A percentile compares a stretch with the other conserved stretches of the same genome.
phyloP scores from a whole-genome alignment of 495 filamentous ascomycete species.

The Xylaria venustula region DNA sequence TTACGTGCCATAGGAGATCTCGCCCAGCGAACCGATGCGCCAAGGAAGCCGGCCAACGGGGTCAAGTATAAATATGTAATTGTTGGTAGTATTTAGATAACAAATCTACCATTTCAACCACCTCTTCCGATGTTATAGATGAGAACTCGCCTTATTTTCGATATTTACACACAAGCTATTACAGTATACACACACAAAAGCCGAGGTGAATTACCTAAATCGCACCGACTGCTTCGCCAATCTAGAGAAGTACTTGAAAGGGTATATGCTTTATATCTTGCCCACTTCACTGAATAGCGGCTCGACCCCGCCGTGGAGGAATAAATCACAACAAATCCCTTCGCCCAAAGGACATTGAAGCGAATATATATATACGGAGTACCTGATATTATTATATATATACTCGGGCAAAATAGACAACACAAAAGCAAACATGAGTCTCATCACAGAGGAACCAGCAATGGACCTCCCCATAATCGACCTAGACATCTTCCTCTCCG shows the following conservation, averaged over 20 bases:
- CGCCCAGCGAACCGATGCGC: neutral
- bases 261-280: neutral
- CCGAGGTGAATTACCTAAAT: too few species aligned
- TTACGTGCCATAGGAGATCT: neutral
- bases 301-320: neutral
- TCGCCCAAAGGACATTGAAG: neutral
- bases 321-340: neutral
- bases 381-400: neutral
- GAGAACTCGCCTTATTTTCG: too few species aligned
- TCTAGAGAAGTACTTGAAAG: neutral
- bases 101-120: too few species aligned
- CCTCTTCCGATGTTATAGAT: too few species aligned
- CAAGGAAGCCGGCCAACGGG: neutral
- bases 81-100: too few species aligned
- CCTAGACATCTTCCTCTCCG: constrained; percentile 45
- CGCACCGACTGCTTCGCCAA: neutral
- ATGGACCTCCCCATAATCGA: constrained; percentile 56
- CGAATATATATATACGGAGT: too few species aligned
- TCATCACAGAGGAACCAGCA: constrained; percentile 27
- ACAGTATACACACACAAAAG: too few species aligned
- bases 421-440: constrained; percentile 5
- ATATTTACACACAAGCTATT: too few species aligned
- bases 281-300: neutral
- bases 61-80: too few species aligned
- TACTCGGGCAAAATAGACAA: neutral